Evolutionary conservation across 495 filamentous ascomycete genomes (phyloP).

Genomic region (Podospora bellae-mahoneyi): DNA sequence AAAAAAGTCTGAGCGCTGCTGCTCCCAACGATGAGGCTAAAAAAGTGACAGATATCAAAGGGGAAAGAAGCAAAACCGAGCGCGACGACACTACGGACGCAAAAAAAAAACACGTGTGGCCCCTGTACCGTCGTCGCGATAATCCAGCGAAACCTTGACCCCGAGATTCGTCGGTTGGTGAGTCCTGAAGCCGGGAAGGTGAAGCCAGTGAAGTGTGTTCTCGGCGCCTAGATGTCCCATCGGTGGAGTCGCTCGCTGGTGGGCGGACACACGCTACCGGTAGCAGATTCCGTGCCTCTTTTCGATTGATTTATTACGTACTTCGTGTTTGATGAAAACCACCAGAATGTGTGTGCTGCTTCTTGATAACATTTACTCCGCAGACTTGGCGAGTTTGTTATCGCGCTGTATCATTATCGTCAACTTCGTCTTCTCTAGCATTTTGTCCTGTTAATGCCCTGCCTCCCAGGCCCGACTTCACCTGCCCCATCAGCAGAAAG

Average conservation of each 20-base stretch:
- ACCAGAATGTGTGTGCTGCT: neutral
- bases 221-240: neutral
- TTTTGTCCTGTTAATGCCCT: neutral
- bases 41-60: neutral
- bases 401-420: neutral
- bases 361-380: too few species aligned
- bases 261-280: neutral
- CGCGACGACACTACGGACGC: neutral
- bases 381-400: neutral
- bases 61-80: neutral
- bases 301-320: neutral
- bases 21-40: neutral
- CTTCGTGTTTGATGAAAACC: neutral
- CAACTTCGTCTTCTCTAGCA: neutral
- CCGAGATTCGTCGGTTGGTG: neutral
- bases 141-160: too few species aligned
- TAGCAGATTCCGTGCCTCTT: neutral
- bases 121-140: neutral
- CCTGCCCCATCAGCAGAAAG: neutral
- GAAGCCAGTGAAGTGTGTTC: neutral
- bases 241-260: neutral
- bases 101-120: constrained; percentile 1
- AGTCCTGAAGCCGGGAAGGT: neutral
- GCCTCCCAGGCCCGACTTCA: neutral
- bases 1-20: neutral